Evolutionary conservation across 2,329 filamentous ascomycete species (phyloP).

Genomic region (Knufia petricola): DNA sequence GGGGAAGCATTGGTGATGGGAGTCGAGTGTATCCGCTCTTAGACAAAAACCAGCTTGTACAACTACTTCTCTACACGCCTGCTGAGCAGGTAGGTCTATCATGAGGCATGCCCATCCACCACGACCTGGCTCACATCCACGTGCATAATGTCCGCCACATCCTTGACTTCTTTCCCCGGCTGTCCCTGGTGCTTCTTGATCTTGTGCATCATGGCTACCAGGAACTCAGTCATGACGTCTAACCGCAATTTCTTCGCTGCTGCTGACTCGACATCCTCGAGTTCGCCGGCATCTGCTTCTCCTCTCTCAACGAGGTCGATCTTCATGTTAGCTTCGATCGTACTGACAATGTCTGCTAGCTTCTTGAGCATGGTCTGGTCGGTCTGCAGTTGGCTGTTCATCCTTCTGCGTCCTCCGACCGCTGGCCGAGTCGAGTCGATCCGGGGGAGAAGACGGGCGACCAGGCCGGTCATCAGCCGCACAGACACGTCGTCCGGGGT

Average conservation of each 20-base stretch:
- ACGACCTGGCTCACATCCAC: slow-evolving; percentile 28
- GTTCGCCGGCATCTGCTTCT: slow-evolving; percentile 20
- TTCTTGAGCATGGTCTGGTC: slow-evolving; percentile 32
- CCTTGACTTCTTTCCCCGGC: slow-evolving; percentile 3
- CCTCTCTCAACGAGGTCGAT: slow-evolving; percentile 26
- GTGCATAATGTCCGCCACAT: slow-evolving; percentile 21
- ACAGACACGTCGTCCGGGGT: slow-evolving; percentile 39
- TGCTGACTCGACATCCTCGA: slow-evolving; percentile 29
- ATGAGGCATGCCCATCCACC: slow-evolving; percentile 27
- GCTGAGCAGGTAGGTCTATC: background rate
- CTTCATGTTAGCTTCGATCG: slow-evolving; percentile 26
- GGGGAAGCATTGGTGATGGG: background rate
- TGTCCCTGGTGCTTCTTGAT: slow-evolving; percentile 24
- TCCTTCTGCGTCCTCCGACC: slow-evolving; percentile 27
- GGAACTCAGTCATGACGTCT: slow-evolving; percentile 34
- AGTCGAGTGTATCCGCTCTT: background rate
- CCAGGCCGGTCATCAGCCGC: slow-evolving; percentile 40
- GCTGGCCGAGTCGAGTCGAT: background rate
- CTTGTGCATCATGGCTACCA: slow-evolving; percentile 33
- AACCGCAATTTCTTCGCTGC: slow-evolving; percentile 30
- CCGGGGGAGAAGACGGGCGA: slow-evolving; percentile 34
- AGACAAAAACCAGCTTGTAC: background rate
- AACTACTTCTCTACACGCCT: background rate
- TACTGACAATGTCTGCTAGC: slow-evolving; percentile 39
- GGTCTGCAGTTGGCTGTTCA: slow-evolving; percentile 27